Evolutionary conservation across 176 grass and related monocot species (phyloP).

Genomic region (Echinochloa phyllopogon): DNA sequence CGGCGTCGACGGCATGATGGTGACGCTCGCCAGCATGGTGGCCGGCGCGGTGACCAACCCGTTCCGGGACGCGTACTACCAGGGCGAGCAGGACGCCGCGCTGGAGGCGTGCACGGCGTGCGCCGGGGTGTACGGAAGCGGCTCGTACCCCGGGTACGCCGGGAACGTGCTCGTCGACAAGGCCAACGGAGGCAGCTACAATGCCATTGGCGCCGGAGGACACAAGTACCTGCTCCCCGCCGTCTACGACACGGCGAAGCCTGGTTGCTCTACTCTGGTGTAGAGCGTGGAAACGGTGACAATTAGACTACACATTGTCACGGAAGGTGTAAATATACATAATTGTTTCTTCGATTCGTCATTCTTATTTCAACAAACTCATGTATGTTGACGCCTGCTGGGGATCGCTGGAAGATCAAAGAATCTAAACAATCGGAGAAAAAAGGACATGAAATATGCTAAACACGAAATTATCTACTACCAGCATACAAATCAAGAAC

Average conservation of each 20-base stretch:
- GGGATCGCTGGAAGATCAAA: neutral
- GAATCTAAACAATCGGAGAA: neutral
- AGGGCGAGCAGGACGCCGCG: constrained; percentile 54
- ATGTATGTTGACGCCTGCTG: neutral
- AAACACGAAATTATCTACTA: neutral
- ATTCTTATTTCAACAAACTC: neutral
- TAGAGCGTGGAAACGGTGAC: neutral
- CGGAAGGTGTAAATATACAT: neutral
- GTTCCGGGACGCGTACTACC: constrained; percentile 60
- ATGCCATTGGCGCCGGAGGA: constrained; percentile 43
- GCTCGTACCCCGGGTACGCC: constrained; percentile 59
- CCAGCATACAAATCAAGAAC: neutral
- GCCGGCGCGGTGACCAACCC: constrained; percentile 58
- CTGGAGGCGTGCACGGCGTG: constrained; percentile 64
- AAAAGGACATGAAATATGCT: neutral
- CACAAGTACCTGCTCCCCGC: constrained; percentile 61
- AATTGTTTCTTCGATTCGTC: neutral
- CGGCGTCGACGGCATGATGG: constrained; percentile 55
- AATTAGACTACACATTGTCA: neutral
- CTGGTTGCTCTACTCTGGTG: constrained; percentile 48
- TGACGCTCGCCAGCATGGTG: constrained; percentile 55
- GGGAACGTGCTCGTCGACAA: constrained; percentile 50
- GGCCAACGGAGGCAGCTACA: constrained; percentile 53
- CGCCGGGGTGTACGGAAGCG: constrained; percentile 50
- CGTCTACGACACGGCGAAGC: constrained; percentile 30